phyloP scores from a whole-genome alignment of 1,139 yeast species.

The Kodamaea suecica region DNA sequence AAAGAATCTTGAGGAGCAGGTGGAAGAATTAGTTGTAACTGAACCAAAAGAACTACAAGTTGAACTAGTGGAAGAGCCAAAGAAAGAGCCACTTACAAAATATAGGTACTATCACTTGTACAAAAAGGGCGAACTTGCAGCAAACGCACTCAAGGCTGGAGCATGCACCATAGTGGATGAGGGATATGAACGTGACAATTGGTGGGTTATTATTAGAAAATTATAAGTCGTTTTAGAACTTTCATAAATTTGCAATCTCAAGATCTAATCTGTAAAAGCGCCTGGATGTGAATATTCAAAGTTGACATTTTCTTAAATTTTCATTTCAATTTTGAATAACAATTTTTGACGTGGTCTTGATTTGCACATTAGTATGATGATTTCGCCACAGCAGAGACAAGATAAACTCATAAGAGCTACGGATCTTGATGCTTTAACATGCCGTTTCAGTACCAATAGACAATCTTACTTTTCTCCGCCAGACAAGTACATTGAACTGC shows the following conservation, averaged over 20 bases:
- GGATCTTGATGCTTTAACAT: slow-evolving; percentile 81
- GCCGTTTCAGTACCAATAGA: slow-evolving; percentile 58
- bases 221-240: slow-evolving; percentile 4
- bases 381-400: slow-evolving; percentile 34
- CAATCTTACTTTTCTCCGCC: slow-evolving; percentile 48
- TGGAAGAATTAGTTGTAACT: slow-evolving; percentile 8
- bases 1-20: slow-evolving; percentile 9
- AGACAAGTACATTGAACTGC: slow-evolving; percentile 48
- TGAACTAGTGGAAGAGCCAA: neutral
- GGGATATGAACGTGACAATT: slow-evolving; percentile 92
- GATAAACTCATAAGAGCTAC: slow-evolving; percentile 65
- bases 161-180: slow-evolving; percentile 55
- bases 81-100: slow-evolving; percentile 45
- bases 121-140: slow-evolving; percentile 73
- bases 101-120: slow-evolving; percentile 89
- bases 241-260: no score
- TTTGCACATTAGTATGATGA: slow-evolving; percentile 22
- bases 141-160: slow-evolving; percentile 67
- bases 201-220: slow-evolving; percentile 62
- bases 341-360: no score
- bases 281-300: no score
- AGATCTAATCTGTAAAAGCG: no score
- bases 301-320: no score
- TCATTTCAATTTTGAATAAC: no score
- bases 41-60: neutral